A percentile compares a stretch with the other conserved stretches of the same genome.
phyloP scores from a whole-genome alignment of 177 flowering plant genomes.

The Telopea speciosissima region DNA sequence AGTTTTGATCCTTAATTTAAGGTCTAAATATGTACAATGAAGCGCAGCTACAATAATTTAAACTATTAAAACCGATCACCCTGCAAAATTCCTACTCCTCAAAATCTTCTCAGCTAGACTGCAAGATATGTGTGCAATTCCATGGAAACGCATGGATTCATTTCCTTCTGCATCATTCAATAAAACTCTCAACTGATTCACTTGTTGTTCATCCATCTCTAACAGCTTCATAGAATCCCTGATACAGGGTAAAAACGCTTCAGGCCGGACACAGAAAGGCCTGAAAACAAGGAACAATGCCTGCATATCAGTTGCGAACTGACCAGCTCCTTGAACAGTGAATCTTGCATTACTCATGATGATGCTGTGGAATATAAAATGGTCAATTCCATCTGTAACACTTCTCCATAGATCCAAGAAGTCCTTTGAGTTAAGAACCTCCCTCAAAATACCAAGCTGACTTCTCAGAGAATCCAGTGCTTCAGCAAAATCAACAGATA shows the following conservation, averaged over 20 bases:
- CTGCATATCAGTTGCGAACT: slow-evolving; percentile 42
- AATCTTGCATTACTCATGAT: slow-evolving; percentile 23
- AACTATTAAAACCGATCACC: not conserved
- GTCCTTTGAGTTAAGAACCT: slow-evolving; percentile 41
- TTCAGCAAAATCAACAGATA: slow-evolving; percentile 36
- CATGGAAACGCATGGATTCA: slow-evolving; percentile 19
- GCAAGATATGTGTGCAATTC: slow-evolving; percentile 25
- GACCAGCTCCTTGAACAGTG: slow-evolving; percentile 21
- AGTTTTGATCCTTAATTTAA: too few species aligned
- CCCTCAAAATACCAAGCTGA: slow-evolving; percentile 24
- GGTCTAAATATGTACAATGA: too few species aligned
- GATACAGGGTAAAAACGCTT: slow-evolving; percentile 57
- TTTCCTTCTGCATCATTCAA: slow-evolving; percentile 11
- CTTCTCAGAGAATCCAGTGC: slow-evolving; percentile 46
- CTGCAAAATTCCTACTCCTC: slow-evolving; percentile 23
- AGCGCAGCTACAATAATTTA: too few species aligned
- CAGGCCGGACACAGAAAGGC: slow-evolving; percentile 51
- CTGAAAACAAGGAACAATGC: slow-evolving; percentile 46
- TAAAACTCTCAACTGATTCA: slow-evolving; percentile 18
- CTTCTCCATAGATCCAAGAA: slow-evolving; percentile 66
- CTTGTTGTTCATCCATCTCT: slow-evolving; percentile 30
- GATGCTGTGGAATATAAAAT: slow-evolving; percentile 35
- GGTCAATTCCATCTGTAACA: slow-evolving; percentile 64
- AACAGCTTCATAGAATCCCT: slow-evolving; percentile 45
- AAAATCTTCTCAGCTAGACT: slow-evolving; percentile 36